Percentiles rank a stretch among this genome's conserved stretches.
These are phyloP conservation scores for Mesembryanthemum crystallinum DNA, from an alignment of 148 eudicot species.

Conservation along the genomic window DNA sequence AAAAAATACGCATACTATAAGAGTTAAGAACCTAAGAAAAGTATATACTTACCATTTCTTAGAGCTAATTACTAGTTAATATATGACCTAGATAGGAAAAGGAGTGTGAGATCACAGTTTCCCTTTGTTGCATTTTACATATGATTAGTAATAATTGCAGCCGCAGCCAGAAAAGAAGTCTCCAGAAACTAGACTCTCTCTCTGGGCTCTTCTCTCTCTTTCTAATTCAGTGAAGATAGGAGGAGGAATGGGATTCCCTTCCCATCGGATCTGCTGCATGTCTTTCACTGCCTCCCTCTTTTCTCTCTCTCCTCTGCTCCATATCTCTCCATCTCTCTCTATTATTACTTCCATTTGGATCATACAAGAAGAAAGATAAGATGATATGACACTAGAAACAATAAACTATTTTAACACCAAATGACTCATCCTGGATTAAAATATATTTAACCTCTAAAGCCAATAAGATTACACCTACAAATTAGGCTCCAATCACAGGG, in stretches of 20 bases:
- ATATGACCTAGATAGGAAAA: neutral
- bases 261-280: slow-evolving; percentile 38
- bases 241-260: slow-evolving; percentile 30
- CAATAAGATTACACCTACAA: slow-evolving; percentile 14
- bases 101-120: neutral
- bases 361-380: slow-evolving; percentile 28
- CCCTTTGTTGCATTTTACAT: slow-evolving; percentile 9
- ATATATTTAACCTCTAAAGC: slow-evolving; percentile 3
- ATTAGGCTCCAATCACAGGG: slow-evolving; percentile 21
- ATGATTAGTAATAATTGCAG: slow-evolving; percentile 34
- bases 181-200: slow-evolving; percentile 18
- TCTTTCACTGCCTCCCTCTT: slow-evolving; percentile 26
- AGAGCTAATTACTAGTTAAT: too few species aligned
- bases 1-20: too few species aligned
- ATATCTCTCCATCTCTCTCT: slow-evolving; percentile 8
- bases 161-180: slow-evolving; percentile 16
- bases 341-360: slow-evolving; percentile 33
- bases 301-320: slow-evolving; percentile 16
- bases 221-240: slow-evolving; percentile 22
- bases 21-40: too few species aligned
- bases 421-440: slow-evolving; percentile 6
- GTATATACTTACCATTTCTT: too few species aligned
- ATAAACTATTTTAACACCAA: neutral
- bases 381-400: slow-evolving; percentile 22
- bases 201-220: slow-evolving; percentile 2